A percentile compares a stretch with the other conserved stretches of the same genome.
These are phyloP conservation scores for Aspergillus sparsus DNA, from an alignment of 495 filamentous ascomycete genomes.

Conservation along the genomic window DNA sequence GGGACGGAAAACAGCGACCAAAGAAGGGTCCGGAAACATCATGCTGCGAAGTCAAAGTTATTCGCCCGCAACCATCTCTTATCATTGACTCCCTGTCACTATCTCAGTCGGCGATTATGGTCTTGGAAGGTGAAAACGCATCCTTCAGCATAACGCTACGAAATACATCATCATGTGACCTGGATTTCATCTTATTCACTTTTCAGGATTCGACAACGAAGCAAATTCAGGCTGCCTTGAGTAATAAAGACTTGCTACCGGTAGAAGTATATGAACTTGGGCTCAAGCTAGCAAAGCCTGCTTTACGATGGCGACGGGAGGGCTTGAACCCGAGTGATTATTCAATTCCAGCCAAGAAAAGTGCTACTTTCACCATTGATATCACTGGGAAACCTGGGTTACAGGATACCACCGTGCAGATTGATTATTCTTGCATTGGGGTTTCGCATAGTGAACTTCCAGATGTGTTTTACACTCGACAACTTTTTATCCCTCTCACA, in stretches of 20 bases:
- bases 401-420: slow-evolving; percentile 76
- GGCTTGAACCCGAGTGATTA: slow-evolving; percentile 45
- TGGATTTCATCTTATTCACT: slow-evolving; percentile 82
- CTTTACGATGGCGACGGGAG: slow-evolving; percentile 63
- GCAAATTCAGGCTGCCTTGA: slow-evolving; percentile 71
- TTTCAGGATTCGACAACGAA: slow-evolving; percentile 86
- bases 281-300: slow-evolving; percentile 72
- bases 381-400: slow-evolving; percentile 82
- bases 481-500: slow-evolving; percentile 77
- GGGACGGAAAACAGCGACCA: slow-evolving; percentile 39
- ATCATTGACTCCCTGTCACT: slow-evolving; percentile 73
- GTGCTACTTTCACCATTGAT: slow-evolving; percentile 76
- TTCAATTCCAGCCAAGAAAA: slow-evolving; percentile 68
- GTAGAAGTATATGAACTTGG: slow-evolving; percentile 84
- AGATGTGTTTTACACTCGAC: slow-evolving; percentile 81
- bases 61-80: slow-evolving; percentile 74
- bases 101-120: slow-evolving; percentile 84
- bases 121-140: slow-evolving; percentile 82
- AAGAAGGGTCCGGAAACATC: slow-evolving; percentile 41
- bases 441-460: slow-evolving; percentile 60
- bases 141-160: slow-evolving; percentile 77
- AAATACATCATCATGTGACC: slow-evolving; percentile 73
- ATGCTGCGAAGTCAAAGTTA: slow-evolving; percentile 62
- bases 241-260: slow-evolving; percentile 70
- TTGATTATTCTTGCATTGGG: slow-evolving; percentile 78